Conservation (phyloP, 208 protist genomes). For the Crithidia sp. region DNA sequence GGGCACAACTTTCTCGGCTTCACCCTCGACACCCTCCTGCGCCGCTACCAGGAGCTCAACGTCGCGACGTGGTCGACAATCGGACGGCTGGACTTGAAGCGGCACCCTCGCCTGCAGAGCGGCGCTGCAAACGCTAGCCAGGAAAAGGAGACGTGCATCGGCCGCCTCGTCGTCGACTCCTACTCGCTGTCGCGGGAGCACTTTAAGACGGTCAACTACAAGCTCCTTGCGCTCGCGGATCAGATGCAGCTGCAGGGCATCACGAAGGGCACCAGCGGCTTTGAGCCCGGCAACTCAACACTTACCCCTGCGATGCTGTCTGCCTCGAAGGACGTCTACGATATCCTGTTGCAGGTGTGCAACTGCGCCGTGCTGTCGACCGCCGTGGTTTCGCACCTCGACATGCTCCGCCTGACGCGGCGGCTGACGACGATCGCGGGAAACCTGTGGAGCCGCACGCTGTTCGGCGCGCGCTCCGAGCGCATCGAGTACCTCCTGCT, state of each 20-base stretch:
- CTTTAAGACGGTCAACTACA: slow-evolving; percentile 92
- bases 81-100: slow-evolving; percentile 85
- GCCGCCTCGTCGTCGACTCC: slow-evolving; percentile 96
- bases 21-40: slow-evolving; percentile 96
- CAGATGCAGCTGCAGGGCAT: slow-evolving; percentile 83
- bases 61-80: slow-evolving; percentile 92
- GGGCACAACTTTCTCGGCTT: slow-evolving; percentile 98
- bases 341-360: slow-evolving; percentile 66
- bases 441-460: slow-evolving; percentile 96
- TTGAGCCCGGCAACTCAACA: slow-evolving; percentile 67
- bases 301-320: slow-evolving; percentile 56
- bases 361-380: slow-evolving; percentile 85
- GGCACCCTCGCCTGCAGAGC: slow-evolving; percentile 65
- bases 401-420: slow-evolving; percentile 97
- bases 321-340: slow-evolving; percentile 57
- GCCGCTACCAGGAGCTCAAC: slow-evolving; percentile 91
- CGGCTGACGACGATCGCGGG: slow-evolving; percentile 97
- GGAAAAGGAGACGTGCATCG: slow-evolving; percentile 90
- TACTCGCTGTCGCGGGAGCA: slow-evolving; percentile 94
- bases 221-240: slow-evolving; percentile 72
- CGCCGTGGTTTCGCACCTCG: slow-evolving; percentile 92
- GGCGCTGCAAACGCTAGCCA: slow-evolving; percentile 31
- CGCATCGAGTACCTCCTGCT: slow-evolving; percentile 99
- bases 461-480: slow-evolving; percentile 95
- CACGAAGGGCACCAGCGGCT: slow-evolving; percentile 50